Base-by-base conservation (phyloP, 164 flowering plant species). In the Chimonanthus salicifolius region DNA sequence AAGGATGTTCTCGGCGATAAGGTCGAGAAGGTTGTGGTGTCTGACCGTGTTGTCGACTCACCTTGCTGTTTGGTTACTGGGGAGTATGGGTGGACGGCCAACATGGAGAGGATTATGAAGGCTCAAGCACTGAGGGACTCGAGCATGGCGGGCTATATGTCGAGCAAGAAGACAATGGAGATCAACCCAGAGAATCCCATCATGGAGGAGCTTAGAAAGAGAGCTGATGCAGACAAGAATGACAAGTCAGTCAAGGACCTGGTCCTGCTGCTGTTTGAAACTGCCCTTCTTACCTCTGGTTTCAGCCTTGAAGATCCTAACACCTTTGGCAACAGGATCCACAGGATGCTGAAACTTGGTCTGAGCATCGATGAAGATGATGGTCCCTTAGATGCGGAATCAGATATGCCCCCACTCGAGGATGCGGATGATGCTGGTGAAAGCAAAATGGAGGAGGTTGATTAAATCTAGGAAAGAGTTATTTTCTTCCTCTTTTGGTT, bases 381-480 rank as follows among this genome's bases (percentile, higher is more conserved):
- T 18, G 66, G 44, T 4, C 7, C 10, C 33, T 8, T 44, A 7
- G 66, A 71, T 45, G 73, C 49, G 2, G 67, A 71, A 5, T 8
- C 73, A 7, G 65, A 71, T 7, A 71, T 71, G 67, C 73, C 73
- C 7, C 66, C 73, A 1, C 66, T 71, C 4, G 73, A 71, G 15
- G 65, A 60, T 16, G 73, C 66, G 6, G 71, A 48, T 48, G 73
- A 60, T 60, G 73, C 73, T 2, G 73, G 60, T 49, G 73, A 47
- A 47, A 71, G 73, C 73, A 71, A 71, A 47, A 71, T 71, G 73
- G 73, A 71, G n/a, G 73, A 71, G 66, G 73, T 47, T 18, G 66
- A 71, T 48, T 71, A 62, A 71, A 13, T 54, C 15, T 10, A 33
- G 33, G 2, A 33, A 33, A 33, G 33, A 33, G 33, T 33, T 33